phyloP scores from a whole-genome alignment of 768 basidiomycete genomes.

The Asterophora lycoperdoides region DNA sequence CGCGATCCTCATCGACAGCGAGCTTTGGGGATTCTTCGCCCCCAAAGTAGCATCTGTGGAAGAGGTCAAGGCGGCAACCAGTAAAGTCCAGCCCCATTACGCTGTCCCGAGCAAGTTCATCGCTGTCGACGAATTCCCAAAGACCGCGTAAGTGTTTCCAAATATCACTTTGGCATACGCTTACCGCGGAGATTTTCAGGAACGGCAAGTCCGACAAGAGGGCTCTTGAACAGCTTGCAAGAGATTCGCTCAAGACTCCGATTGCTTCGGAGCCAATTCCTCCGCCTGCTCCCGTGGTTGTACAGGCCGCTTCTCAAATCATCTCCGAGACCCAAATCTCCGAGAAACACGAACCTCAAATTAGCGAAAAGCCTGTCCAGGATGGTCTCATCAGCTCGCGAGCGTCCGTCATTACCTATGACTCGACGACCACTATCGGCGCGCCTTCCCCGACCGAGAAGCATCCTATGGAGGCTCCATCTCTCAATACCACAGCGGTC shows the following conservation, averaged over 20 bases:
- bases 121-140: conserved; percentile 42
- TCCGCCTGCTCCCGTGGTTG: not conserved
- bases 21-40: conserved; percentile 54
- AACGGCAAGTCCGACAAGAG: conserved; percentile 51
- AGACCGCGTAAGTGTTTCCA: conserved; percentile 39
- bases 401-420: conserved; percentile 2
- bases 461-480: not conserved
- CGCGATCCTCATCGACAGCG: conserved; percentile 47
- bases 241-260: conserved; percentile 16
- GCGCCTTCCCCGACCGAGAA: not conserved
- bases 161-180: not conserved
- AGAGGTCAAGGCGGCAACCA: conserved; percentile 37
- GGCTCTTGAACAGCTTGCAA: conserved; percentile 36
- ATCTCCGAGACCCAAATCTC: conserved; percentile 1
- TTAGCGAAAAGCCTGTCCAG: conserved; percentile 3
- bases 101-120: conserved; percentile 48
- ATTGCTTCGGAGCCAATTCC: not conserved
- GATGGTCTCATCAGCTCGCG: conserved; percentile 3
- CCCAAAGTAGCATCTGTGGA: conserved; percentile 34
- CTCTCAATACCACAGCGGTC: conserved; percentile 20
- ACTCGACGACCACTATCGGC: conserved; percentile 4
- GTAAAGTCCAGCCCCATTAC: conserved; percentile 53
- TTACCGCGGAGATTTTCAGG: conserved; percentile 20
- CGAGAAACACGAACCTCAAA: conserved; percentile 4
- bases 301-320: not conserved